Evolutionary conservation across 2,329 filamentous ascomycete genomes (phyloP), one percentile per base, ranked within the genome.

Genomic region (Helotiales sp.): DNA sequence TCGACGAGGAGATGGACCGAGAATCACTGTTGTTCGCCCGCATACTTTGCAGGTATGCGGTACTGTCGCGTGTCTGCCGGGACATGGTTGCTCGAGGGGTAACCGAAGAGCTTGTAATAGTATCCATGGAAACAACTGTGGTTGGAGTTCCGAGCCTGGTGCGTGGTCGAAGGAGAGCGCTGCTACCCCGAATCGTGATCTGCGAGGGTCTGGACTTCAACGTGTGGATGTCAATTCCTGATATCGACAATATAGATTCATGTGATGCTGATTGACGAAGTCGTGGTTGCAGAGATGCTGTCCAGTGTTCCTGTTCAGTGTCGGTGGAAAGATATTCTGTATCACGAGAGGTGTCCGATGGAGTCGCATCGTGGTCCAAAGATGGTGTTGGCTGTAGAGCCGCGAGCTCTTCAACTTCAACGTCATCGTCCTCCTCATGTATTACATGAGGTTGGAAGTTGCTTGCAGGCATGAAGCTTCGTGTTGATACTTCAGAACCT

Each of bases 171-270:
- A 77, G 83, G 82, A 65, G 82, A 82, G 66, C 85, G 82, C 60
- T 84, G 77, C 69, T 87, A 75, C 24, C 73, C 74, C 69, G 81
- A 34, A 77, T 82, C 20, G 89, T 87, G 66, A 96, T 85, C 74
- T 96, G 92, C 37, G 91, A 92, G 0, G 93, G 92, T 3, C 91
- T 87, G 1, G 86, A 85, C 74, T 90, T 89, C 4, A 96, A 83
- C 0, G 91, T 93, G 77, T 97, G 93, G 59, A 97, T 96, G 76
- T 97, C 95, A 77, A 97, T 90, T 1, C 93, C 93, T 0, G 90
- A 88, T 1, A 97, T 86, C 0, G 94, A 97, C 72, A 97, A 86
- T 69, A 97, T 89, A 20, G 93, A 97, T 77, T 97, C 94, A 73
- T 97, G 93, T 1, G 94, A 97, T 1, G 88, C 77, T 2, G 88